Evolutionary conservation across 2,329 filamentous ascomycete genomes (phyloP), one percentile per base, ranked within the genome.

Genomic region (Calonectria naviculata): DNA sequence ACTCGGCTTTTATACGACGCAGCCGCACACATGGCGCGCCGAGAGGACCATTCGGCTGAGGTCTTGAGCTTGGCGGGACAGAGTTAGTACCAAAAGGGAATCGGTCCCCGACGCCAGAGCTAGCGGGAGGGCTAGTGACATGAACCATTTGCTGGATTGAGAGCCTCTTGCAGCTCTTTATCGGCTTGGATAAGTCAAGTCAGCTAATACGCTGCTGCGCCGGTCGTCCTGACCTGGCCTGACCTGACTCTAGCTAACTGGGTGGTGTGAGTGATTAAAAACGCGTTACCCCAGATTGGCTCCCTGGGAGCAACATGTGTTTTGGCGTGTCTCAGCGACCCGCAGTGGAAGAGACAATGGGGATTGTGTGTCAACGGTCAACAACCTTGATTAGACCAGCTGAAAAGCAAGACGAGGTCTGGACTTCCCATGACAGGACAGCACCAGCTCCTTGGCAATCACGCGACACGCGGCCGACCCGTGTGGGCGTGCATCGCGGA

Each of bases 401-500:
- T 21, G 29, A 29, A 19, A 29, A 9, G 31, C n/a, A 38, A 21
- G 10, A 38, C 31, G 17, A 26, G 26, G 31, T 34, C n/a, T 36
- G 26, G 47, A 15, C 21, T 13, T 46, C 42, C 13, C 12, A 31
- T 36, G 34, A 38, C 31, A 38, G 5, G 29, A 15, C 52, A n/a
- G 52, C 31, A 36, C 19, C 52, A 26, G 24, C 24, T 12, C 8
- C 36, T 38, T 38, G 38, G 31, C 49, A 29, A 65, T 58, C 63
- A 65, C 63, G 36, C 63, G 63, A 65, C 64, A 46, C 52, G 42
- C 31, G 64, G 36, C 49, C 41, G 24, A 38, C 24, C 38, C 36
- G 64, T 66, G 49, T 66, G 49, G 52, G 64, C 38, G n/a, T 66
- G 64, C 64, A 38, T 28, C 26, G 38, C 38, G 49, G 64, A 44